Evolutionary conservation across 2,329 filamentous ascomycete genomes (phyloP), one percentile per base, ranked within the genome.

Genomic region (Colletotrichum zoysiae): DNA sequence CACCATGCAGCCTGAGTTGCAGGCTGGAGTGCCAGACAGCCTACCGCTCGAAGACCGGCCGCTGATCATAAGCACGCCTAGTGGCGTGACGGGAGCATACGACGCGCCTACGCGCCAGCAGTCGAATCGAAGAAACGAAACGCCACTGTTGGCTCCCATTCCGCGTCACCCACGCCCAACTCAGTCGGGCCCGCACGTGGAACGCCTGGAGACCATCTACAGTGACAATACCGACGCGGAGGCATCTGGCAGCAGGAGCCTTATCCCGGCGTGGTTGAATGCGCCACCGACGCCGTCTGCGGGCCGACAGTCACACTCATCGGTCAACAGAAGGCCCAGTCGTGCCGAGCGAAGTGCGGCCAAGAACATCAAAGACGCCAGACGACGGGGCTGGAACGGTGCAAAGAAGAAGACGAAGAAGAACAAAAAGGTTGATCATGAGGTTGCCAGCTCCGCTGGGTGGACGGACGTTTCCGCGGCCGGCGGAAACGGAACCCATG

Each of bases 331-430:
- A 44, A 84, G 83, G 35, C 83, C 83, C 48, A 90, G 88, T 75
- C 85, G 89, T 51, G 89, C 89, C 1, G 87, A 89, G 76, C 83
- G 88, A 38, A 89, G 88, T 68, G 89, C 89, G 7, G 85, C 88
- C 12, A 90, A 88, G 79, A 91, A 91, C 74, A 88, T 91, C 38
- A 84, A 86, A 23, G 89, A 91, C 73, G 89, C 89, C 1, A 89
- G 86, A 80, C 85, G 84, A 75, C 84, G 83, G 42, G 89, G 89
- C 0, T 91, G 89, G 88, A 84, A 79, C 48, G 80, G 82, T 70
- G 80, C 82, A 44, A 78, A 77, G 46, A 78, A 78, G 58, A 85
- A 82, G 75, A 81, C 81, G 61, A 83, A 80, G 73, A 82, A 80
- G 75, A 81, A 81, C 66, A 78, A 78, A 61, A 73, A 73, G 69